Evolutionary conservation across 2,329 filamentous ascomycete genomes (phyloP), one percentile per base, ranked within the genome.

Genomic region (Emmonsiellopsis sp.): DNA sequence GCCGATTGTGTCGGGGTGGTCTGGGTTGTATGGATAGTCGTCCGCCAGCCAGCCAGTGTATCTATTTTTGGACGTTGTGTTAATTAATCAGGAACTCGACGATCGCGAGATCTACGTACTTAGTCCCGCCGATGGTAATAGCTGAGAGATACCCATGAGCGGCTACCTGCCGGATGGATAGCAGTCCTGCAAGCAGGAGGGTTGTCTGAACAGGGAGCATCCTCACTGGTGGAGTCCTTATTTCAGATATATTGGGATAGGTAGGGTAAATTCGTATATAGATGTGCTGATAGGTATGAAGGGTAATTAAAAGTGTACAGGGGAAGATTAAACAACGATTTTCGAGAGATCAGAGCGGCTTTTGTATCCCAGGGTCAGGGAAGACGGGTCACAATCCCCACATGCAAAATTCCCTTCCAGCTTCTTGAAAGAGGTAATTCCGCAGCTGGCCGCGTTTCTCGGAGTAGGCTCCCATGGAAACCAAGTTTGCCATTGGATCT

Each of bases 1-100:
- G 57, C 75, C 82, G 50, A 80, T 76, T 26, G 70, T 67, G 13
- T 70, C 62, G 1, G 75, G 75, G 15, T 66, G 65, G n/a, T 65
- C 59, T 26, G 56, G 58, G 51, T 54, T 58, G 58, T 74, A 73
- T 45, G 59, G 58, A 58, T 68, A 73, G 16, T 57, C 51, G 55
- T 56, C 59, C 35, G 70, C 63, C 45, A 73, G 61, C 62, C 72
- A 77, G 42, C 75, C 75, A 30, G 61, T 59, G 54, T 73, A 68
- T 60, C 67, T 68, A 45, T 71, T 66, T 62, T 67, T 58, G 70
- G 71, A 72, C 20, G 20, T 30, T 30, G 20, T 16, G 11, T 16
- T 11, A 45, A 30, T 13, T 45, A 30, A 50, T 20, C 32, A 50
- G 31, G 20, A 50, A 11, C 30, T 35, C 51, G 32, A 32, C 16